Base-by-base conservation (phyloP, 2,329 filamentous ascomycete genomes). In the Metarhizium anisopliae region DNA sequence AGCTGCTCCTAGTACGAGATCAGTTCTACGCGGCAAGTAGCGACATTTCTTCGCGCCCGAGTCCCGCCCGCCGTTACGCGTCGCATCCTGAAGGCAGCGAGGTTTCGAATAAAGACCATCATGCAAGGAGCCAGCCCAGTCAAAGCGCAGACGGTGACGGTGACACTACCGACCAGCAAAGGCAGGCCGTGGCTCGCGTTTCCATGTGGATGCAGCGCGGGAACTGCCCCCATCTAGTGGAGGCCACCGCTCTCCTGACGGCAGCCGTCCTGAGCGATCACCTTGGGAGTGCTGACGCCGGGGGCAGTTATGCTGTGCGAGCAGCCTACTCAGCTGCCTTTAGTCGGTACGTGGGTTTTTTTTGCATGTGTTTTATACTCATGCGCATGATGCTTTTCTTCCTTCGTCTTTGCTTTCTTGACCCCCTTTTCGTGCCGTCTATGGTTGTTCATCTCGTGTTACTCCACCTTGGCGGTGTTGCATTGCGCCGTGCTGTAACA, bases 291-390 rank as follows among this genome's bases (percentile, higher is more conserved):
- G 7, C 32, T 35, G 68, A 66, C 47, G 64, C 63, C 11, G 50
- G 45, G 35, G 69, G 68, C n/a, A 74, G 75, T 52, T 85, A 87
- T 70, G 81, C 84, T 51, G 76, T 86, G 47, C 77, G 86, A 52
- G 81, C 87, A 55, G 79, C 86, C 47, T 92, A 93, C 71, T 82
- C 85, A 32, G 83, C 86, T 32, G 88, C 88, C 6, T 88, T 93
- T 68, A 85, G 83, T 72, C 81, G 86, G 84, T 87, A 73, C 66
- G 80, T 76, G 56, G 8, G 43, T 55, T 32, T 18, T 25, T 5
- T 36, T 47, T 29, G 18, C 13, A 4, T 56, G 11, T 25, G 4
- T 42, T 20, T 40, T 32, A 25, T 25, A 25, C 25, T 25, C 25
- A 25, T 3, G 25, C 25, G 25, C 25, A 25, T 25, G 25, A 25